Evolutionary conservation across 1,139 yeast species (phyloP), one percentile per base, ranked within the genome.

Genomic region (Hanseniaspora gamundiae): DNA sequence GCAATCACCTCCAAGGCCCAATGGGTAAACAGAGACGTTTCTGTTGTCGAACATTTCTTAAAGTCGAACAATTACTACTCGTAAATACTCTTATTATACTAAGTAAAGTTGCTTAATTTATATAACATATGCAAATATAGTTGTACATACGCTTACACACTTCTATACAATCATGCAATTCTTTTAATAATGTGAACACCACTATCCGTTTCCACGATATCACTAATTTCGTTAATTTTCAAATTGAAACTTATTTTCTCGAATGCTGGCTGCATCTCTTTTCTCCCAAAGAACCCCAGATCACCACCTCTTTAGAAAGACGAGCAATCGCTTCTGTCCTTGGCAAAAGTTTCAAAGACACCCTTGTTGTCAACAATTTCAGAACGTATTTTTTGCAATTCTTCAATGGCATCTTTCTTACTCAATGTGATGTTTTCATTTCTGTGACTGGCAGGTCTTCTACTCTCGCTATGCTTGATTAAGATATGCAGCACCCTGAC

Each of bases 401-500:
- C 76, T 40, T 73, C 73, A 50, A 80, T 73, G 27, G 97, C 94
- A 54, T 87, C 95, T 49, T 86, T 95, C 58, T 88, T 80, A 10
- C 84, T 62, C 44, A 85, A 70, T 2, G 93, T 80, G 51, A 91
- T 79, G 38, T 78, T 74, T 19, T 24, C 80, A 30, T 76, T 74
- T 60, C 86, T 83, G 94, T 96, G 93, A 11, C 95, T 84, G 30
- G 86, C 76, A 11, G 98, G 98, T 53, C 94, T 76, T 52, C 98
- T 74, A 13, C 91, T 79, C 46, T 77, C 91, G 45, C 64, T 69
- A 62, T 88, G 95, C 62, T 91, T 91, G 51, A 91, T 71, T 46
- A 91, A 68, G 45, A 91, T 67, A 60, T 91, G 98, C 40, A 78
- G 56, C 53, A 80, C 71, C 59, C 85, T 65, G 59, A 94, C 74